Percentiles rank a stretch among this genome's conserved stretches.
Evolutionary conservation across 106 monocot genomes (phyloP).

Genomic region (Dendrobium catenatum): DNA sequence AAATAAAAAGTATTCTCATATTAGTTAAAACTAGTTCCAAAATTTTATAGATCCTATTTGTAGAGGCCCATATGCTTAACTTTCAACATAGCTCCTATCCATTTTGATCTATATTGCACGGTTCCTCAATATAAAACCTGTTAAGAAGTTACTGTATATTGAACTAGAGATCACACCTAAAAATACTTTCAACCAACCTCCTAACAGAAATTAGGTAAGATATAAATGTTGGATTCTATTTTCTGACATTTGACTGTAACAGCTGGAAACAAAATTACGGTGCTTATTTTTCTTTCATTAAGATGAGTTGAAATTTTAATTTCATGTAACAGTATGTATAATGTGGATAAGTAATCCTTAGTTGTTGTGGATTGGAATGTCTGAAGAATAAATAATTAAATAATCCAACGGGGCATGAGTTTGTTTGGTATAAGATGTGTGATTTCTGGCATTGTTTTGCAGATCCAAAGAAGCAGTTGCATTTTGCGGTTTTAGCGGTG

Average conservation of each 20-base stretch:
- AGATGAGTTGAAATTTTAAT: no score
- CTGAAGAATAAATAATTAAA: not conserved
- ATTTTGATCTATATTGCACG: no score
- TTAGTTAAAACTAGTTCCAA: no score
- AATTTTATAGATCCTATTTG: no score
- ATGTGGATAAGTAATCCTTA: not conserved
- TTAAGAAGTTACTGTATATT: no score
- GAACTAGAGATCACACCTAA: not conserved
- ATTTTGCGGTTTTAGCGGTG: conserved; percentile 72
- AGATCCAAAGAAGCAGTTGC: conserved; percentile 80
- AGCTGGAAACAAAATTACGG: not conserved
- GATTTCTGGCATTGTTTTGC: conserved; percentile 4
- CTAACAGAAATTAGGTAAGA: not conserved
- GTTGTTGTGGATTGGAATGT: not conserved
- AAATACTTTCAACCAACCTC: not conserved
- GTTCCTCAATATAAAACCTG: no score
- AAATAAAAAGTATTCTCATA: no score
- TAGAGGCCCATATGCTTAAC: no score
- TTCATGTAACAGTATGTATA: not conserved
- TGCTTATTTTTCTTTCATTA: no score
- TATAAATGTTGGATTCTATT: not conserved
- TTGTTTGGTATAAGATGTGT: not conserved
- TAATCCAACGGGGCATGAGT: not conserved
- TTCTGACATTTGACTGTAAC: not conserved
- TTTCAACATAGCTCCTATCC: no score